Percentiles rank a stretch among this genome's conserved stretches.
These are phyloP conservation scores for Graphilbum fragrans DNA, from an alignment of 2,329 filamentous ascomycete genomes.

Conservation along the genomic window DNA sequence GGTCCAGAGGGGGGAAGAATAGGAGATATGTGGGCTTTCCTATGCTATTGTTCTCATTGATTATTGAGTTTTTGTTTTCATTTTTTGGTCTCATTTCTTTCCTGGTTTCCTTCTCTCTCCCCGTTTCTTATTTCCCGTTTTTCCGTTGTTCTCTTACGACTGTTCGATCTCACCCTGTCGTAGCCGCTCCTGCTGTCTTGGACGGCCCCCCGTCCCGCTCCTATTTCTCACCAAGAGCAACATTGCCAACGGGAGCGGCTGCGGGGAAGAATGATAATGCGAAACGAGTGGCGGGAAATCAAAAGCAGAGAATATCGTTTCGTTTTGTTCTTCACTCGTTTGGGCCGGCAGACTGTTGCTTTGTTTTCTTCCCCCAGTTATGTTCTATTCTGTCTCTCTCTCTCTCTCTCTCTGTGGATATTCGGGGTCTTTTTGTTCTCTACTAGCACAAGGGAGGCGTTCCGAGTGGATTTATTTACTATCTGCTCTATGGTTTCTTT, in stretches of 20 bases:
- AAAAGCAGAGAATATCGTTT: background rate
- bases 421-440: background rate
- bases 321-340: background rate
- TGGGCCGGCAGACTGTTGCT: no score
- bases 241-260: no score
- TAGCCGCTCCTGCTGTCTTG: no score
- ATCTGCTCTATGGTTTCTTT: no score
- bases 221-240: no score
- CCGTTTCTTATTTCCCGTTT: no score
- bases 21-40: background rate
- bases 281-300: background rate
- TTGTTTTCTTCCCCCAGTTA: no score
- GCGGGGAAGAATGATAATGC: background rate
- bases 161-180: no score
- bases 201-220: no score
- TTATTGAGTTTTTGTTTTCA: background rate
- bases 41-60: background rate
- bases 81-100: background rate
- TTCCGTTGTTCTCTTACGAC: no score
- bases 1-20: no score
- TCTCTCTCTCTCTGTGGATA: background rate
- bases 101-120: background rate
- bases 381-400: background rate
- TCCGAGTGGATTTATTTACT: background rate
- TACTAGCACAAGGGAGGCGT: background rate